phyloP scores from a whole-genome alignment of 208 protist genomes.

The Trypanosoma brucei region DNA sequence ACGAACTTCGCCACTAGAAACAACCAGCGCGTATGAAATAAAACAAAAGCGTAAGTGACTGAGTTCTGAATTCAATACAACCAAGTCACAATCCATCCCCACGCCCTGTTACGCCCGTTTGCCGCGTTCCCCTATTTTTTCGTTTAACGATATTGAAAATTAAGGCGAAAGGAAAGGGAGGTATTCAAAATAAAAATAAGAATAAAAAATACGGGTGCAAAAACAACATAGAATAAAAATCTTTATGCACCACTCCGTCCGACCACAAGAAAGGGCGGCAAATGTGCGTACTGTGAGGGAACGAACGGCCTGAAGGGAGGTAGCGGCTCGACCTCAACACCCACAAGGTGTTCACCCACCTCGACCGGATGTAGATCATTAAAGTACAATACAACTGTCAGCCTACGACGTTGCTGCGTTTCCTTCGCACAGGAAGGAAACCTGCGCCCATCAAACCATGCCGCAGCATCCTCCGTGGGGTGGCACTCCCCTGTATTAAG shows the following conservation, averaged over 20 bases:
- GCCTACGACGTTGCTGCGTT: neutral
- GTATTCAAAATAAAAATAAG: no score
- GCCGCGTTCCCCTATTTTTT: no score
- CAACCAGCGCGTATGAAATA: no score
- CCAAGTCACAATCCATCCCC: no score
- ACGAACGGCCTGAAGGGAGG: constrained; percentile 54
- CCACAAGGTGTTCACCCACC: constrained; percentile 62
- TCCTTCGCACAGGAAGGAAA: neutral
- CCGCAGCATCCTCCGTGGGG: constrained; percentile 1
- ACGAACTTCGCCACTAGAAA: no score
- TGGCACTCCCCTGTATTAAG: constrained; percentile 11
- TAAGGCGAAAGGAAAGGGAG: no score
- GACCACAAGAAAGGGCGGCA: constrained; percentile 75
- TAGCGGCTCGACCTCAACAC: constrained; percentile 42
- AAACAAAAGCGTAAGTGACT: no score
- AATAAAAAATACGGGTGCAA: no score
- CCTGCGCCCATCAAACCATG: neutral
- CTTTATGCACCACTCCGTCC: constrained; percentile 28
- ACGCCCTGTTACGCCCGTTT: no score
- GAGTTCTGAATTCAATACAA: no score
- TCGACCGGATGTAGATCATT: constrained; percentile 31
- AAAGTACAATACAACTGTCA: constrained; percentile 27
- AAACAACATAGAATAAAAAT: neutral
- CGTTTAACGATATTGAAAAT: no score
- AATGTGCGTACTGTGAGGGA: constrained; percentile 37